Percentiles rank a stretch among this genome's conserved stretches.
These are phyloP conservation scores for Fremontodendron californicum DNA, from an alignment of 345 rosid genomes.

Conservation along the genomic window DNA sequence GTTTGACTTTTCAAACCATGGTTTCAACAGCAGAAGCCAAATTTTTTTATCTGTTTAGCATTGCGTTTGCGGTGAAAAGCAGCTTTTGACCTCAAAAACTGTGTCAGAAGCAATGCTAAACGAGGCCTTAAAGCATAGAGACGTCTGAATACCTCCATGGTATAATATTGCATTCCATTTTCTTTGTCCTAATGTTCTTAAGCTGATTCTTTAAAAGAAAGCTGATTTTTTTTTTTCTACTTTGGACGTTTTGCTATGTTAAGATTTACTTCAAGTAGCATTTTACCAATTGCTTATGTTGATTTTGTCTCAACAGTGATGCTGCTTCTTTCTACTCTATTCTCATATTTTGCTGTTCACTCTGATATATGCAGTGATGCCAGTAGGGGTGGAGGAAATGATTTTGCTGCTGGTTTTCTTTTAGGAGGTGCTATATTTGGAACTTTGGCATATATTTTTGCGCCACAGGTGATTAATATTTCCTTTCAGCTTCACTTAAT, in stretches of 20 bases:
- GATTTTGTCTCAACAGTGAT: not conserved
- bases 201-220: not conserved
- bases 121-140: not conserved
- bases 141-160: not conserved
- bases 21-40: too few relatives aligned
- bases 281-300: not conserved
- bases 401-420: slow-evolving; percentile 88
- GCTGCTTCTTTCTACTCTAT: not conserved
- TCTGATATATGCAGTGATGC: slow-evolving; percentile 43
- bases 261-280: not conserved
- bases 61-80: too few relatives aligned
- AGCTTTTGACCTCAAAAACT: too few relatives aligned
- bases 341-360: not conserved
- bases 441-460: slow-evolving; percentile 42
- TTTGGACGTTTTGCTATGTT: not conserved
- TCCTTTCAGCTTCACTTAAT: not conserved
- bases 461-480: slow-evolving; percentile 73
- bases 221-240: not conserved
- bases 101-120: too few relatives aligned
- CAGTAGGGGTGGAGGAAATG: slow-evolving; percentile 52
- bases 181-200: not conserved
- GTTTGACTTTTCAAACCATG: too few relatives aligned
- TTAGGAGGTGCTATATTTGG: slow-evolving; percentile 91
- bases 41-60: too few relatives aligned
- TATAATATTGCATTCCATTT: not conserved